These are phyloP conservation scores for Pseudozyma sp. DNA, from an alignment of 1,284 basidiomycete genomes.

Conservation along the genomic window DNA sequence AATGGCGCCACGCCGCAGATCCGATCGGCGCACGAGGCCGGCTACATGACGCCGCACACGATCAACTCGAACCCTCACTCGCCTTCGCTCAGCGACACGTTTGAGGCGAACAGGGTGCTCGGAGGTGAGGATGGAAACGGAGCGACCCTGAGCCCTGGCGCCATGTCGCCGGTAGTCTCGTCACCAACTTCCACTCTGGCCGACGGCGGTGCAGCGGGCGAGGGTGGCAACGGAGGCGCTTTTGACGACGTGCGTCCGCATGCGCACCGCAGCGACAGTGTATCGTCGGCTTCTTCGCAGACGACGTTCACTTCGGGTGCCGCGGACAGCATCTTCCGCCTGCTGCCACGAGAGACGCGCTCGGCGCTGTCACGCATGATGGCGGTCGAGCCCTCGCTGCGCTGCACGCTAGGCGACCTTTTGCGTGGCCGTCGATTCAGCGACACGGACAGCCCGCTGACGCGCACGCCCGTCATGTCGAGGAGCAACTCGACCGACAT, in stretches of 20 bases:
- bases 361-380: conserved; percentile 91
- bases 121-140: conserved; percentile 17
- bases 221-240: conserved; percentile 15
- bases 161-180: conserved; percentile 39
- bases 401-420: conserved; percentile 93
- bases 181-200: conserved; percentile 46
- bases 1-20: conserved; percentile 41
- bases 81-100: conserved; percentile 41
- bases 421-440: conserved; percentile 76
- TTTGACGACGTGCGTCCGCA: conserved; percentile 49
- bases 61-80: conserved; percentile 46
- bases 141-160: conserved; percentile 20
- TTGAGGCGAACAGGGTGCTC: conserved; percentile 24
- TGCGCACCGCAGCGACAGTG: conserved; percentile 54
- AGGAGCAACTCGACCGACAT: conserved; percentile 54
- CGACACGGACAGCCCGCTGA: conserved; percentile 59
- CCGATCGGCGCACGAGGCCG: conserved; percentile 59
- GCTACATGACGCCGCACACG: conserved; percentile 61
- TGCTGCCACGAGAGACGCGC: conserved; percentile 85
- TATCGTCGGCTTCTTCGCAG: conserved; percentile 74
- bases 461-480: conserved; percentile 61
- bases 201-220: conserved; percentile 21
- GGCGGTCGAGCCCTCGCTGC: conserved; percentile 84
- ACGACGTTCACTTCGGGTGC: conserved; percentile 82
- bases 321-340: conserved; percentile 97